Base-by-base conservation (phyloP, 164 flowering plant genomes). In the Nymphaea colorata region DNA sequence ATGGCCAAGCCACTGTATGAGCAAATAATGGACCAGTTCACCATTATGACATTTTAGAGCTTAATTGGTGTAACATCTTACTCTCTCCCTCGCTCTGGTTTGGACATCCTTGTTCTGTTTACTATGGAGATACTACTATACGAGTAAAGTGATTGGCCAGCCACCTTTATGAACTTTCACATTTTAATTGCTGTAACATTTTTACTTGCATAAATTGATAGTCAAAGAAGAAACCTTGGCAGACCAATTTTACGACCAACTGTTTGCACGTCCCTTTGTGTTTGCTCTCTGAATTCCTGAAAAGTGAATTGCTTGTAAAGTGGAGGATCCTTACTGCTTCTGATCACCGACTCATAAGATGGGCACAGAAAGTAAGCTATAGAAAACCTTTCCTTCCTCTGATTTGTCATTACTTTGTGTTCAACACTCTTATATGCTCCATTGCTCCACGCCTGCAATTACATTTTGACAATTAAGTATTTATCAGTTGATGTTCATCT, bases 331-430 rank as follows among this genome's bases (percentile, higher is more conserved):
- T 75, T 76, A 78, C 77, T 79, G 63, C 87, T 80, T 45, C 78
- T 81, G 6, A 90, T 84, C 44, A 76, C 6, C 42, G 93, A 72
- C 15, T 86, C 90, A 74, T 83, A 70, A 6, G 91, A 79, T 66
- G 96, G 96, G 86, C 93, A 87, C 6, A 86, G 77, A 71, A 90
- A 90, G 67, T 84, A 90, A 25, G 96, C 96, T 15, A 84, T 72
- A 43, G 93, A 87, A 76, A 83, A 85, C 75, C 96, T 84, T 63
- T 86, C 96, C 77, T 59, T 74, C 65, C 71, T 74, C 18, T 17
- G 63, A 71, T 88, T 87, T 4, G 82, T 77, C 80, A 85, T 76
- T 78, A 90, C 96, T 76, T 70, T 85, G 79, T 90, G 96, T 77
- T 85, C 86, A 47, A 85, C 93, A 60, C 96, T 90, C 68, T 79